Conservation (phyloP, 192 early-diverging fungal genomes). For the Kickxella alabastrina region DNA sequence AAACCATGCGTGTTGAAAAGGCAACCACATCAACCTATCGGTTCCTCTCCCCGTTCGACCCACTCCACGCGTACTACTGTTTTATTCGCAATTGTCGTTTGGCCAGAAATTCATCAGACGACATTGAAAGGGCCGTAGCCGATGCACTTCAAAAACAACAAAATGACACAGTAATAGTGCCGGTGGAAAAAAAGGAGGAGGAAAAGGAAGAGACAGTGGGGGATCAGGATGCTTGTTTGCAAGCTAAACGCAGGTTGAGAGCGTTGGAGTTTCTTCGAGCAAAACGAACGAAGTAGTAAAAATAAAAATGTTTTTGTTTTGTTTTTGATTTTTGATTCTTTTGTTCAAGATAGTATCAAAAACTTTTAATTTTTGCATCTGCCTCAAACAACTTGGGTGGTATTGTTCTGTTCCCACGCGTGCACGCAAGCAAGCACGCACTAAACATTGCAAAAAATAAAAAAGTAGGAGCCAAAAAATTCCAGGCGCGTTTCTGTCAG, state of each 20-base stretch:
- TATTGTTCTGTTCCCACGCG: no score
- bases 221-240: no score
- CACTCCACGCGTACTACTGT: conserved; percentile 16
- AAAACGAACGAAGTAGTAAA: not conserved
- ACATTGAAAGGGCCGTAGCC: conserved; percentile 7
- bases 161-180: no score
- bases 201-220: not conserved
- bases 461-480: no score
- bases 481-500: no score
- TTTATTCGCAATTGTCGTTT: conserved; percentile 32
- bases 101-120: not conserved
- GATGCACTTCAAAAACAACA: not conserved
- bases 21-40: conserved; percentile 15
- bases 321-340: conserved; percentile 1
- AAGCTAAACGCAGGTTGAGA: conserved; percentile 1
- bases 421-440: no score
- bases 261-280: not conserved
- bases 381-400: no score
- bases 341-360: no score
- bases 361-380: no score
- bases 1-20: conserved; percentile 23
- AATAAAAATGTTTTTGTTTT: no score
- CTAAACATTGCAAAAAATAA: no score
- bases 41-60: conserved; percentile 24
- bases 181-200: no score